Conservation (phyloP, 2,329 filamentous ascomycete genomes). For the Fusarium incarnatum region DNA sequence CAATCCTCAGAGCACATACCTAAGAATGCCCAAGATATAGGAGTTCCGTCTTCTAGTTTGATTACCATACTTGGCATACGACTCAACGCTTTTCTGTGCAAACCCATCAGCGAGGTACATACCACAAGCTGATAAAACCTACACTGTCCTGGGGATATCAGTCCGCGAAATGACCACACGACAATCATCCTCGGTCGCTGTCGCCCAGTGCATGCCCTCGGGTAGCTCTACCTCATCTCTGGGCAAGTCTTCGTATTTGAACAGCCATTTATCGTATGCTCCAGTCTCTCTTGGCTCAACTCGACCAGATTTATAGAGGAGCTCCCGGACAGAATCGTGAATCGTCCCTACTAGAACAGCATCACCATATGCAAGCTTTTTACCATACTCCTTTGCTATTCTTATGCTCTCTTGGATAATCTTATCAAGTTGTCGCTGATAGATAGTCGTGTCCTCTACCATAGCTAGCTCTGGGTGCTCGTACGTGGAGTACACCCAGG, state of each 20-base stretch:
- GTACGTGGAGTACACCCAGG: slow-evolving; percentile 70
- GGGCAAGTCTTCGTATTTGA: slow-evolving; percentile 61
- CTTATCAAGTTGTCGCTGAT: slow-evolving; percentile 50
- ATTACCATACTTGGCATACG: slow-evolving; percentile 61
- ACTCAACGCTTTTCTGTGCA: slow-evolving; percentile 55
- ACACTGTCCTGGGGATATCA: slow-evolving; percentile 66
- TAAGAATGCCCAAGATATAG: slow-evolving; percentile 74
- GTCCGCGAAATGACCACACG: slow-evolving; percentile 66
- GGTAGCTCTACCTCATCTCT: slow-evolving; percentile 51
- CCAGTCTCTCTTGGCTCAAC: slow-evolving; percentile 46
- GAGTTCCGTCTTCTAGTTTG: slow-evolving; percentile 58
- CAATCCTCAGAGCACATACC: slow-evolving; percentile 44
- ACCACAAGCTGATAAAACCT: slow-evolving; percentile 14
- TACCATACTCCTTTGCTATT: slow-evolving; percentile 44
- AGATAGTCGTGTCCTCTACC: slow-evolving; percentile 26
- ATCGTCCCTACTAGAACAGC: slow-evolving; percentile 54
- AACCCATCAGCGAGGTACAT: neutral
- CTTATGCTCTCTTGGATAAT: slow-evolving; percentile 48
- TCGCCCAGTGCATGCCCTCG: slow-evolving; percentile 66
- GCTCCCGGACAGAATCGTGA: slow-evolving; percentile 46
- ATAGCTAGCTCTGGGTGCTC: slow-evolving; percentile 50
- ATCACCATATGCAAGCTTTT: slow-evolving; percentile 36
- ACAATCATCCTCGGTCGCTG: slow-evolving; percentile 64
- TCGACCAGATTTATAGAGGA: slow-evolving; percentile 44
- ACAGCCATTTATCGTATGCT: slow-evolving; percentile 69